Evolutionary conservation across 1,284 basidiomycete genomes (phyloP).

Genomic region (Inonotus obliquus): DNA sequence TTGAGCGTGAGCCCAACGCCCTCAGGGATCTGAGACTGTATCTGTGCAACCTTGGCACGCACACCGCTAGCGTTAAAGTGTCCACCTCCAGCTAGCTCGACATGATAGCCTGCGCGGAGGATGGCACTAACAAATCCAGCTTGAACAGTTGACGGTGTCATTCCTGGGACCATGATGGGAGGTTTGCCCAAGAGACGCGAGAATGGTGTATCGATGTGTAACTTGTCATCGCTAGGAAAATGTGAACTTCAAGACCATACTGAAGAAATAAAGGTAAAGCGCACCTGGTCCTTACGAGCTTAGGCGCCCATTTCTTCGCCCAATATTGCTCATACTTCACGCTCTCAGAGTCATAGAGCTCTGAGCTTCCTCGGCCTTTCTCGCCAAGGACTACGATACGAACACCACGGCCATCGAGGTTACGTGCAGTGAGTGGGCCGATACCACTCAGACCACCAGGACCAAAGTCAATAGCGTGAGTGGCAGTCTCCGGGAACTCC

Average conservation of each 20-base stretch:
- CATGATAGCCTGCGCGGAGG: conserved; percentile 90
- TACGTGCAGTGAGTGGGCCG: conserved; percentile 85
- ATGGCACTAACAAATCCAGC: conserved; percentile 90
- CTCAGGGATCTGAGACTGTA: conserved; percentile 75
- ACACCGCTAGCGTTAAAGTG: conserved; percentile 91
- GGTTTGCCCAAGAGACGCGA: conserved; percentile 93
- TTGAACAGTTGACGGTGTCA: conserved; percentile 95
- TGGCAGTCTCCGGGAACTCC: conserved; percentile 83
- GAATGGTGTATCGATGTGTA: conserved; percentile 94
- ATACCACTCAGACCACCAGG: conserved; percentile 93
- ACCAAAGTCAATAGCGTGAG: conserved; percentile 95
- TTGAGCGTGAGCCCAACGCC: conserved; percentile 94
- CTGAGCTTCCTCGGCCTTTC: conserved; percentile 79
- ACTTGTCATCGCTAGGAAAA: conserved; percentile 69
- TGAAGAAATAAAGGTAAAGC: conserved; percentile 19
- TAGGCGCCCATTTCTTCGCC: conserved; percentile 84
- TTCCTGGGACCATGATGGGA: conserved; percentile 98
- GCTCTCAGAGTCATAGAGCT: conserved; percentile 69
- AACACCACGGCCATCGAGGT: conserved; percentile 90
- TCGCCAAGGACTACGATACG: conserved; percentile 85
- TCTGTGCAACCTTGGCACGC: conserved; percentile 86
- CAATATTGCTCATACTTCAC: conserved; percentile 86
- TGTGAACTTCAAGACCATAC: not conserved
- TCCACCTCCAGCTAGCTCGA: conserved; percentile 96
- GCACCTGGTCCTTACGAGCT: conserved; percentile 85